phyloP scores from a whole-genome alignment of 176 grass and related monocot species.

The Echinochloa phyllopogon region DNA sequence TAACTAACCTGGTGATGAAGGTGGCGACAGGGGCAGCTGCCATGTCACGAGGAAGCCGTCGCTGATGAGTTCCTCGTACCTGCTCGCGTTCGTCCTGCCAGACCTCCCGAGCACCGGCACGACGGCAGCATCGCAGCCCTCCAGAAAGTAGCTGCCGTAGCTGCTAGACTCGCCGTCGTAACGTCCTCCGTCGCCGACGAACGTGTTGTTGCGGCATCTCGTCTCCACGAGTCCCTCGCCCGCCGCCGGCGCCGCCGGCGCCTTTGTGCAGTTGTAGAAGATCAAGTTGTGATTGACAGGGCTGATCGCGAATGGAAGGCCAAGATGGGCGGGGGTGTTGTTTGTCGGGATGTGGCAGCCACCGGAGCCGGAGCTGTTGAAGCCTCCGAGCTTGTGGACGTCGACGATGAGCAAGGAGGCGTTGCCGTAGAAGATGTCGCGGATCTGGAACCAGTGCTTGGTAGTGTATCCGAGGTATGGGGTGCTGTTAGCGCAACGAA shows the following conservation, averaged over 20 bases:
- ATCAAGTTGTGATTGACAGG: neutral
- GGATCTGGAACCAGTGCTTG: neutral
- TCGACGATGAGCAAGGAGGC: conserved; percentile 30
- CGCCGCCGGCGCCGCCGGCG: neutral
- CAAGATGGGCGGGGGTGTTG: neutral
- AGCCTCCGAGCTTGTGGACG: neutral
- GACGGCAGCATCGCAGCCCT: neutral
- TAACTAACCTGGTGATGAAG: no score
- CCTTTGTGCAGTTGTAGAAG: conserved; percentile 17
- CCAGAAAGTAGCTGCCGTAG: neutral
- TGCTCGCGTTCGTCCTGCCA: neutral
- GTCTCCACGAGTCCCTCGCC: neutral
- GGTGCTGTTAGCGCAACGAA: neutral
- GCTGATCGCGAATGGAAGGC: neutral
- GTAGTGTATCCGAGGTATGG: neutral
- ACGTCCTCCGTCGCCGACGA: neutral
- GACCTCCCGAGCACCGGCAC: neutral
- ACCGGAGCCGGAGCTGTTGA: accelerated
- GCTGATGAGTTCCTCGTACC: neutral
- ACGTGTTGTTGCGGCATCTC: neutral
- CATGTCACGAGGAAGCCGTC: conserved; percentile 45
- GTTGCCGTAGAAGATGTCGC: conserved; percentile 38
- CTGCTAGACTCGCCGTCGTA: neutral
- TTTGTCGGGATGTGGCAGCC: neutral
- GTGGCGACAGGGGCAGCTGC: no score